phyloP scores from a whole-genome alignment of 1,139 yeast species.

The Suhomyces maxii region DNA sequence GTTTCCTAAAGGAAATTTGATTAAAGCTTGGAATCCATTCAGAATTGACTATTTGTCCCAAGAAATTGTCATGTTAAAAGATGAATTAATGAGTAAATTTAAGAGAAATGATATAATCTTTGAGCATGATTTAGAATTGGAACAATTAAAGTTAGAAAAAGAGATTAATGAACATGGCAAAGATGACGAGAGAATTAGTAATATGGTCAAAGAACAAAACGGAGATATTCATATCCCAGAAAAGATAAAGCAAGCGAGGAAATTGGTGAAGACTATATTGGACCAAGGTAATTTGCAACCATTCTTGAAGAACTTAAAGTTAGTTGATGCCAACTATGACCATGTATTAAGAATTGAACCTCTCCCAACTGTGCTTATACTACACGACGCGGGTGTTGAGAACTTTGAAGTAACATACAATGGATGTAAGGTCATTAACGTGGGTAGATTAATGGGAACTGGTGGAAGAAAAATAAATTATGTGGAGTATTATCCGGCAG shows the following conservation, averaged over 20 bases:
- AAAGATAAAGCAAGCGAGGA: conserved; percentile 62
- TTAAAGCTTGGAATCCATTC: conserved; percentile 72
- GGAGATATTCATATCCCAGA: conserved; percentile 15
- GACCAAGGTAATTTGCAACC: conserved; percentile 92
- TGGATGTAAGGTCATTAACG: conserved; percentile 78
- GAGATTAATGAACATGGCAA: conserved; percentile 18
- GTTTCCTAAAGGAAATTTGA: conserved; percentile 56
- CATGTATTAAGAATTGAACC: conserved; percentile 72
- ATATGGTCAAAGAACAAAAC: conserved; percentile 14
- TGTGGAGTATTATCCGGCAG: conserved; percentile 66
- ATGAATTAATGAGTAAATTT: conserved; percentile 68
- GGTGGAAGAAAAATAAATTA: conserved; percentile 56
- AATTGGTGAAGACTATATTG: conserved; percentile 71
- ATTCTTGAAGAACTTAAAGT: conserved; percentile 58
- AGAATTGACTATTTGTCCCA: conserved; percentile 78
- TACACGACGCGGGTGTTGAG: conserved; percentile 71
- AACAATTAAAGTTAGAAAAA: conserved; percentile 21
- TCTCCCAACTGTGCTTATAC: conserved; percentile 65
- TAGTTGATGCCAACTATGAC: conserved; percentile 70
- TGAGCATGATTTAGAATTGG: conserved; percentile 41
- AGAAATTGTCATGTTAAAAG: conserved; percentile 74
- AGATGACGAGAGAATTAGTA: conserved; percentile 13
- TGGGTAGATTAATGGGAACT: conserved; percentile 55
- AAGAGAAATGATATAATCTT: conserved; percentile 67
- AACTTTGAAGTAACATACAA: conserved; percentile 74